Base-by-base conservation (phyloP, 345 rosid genomes). In the Syzygium oleosum region DNA sequence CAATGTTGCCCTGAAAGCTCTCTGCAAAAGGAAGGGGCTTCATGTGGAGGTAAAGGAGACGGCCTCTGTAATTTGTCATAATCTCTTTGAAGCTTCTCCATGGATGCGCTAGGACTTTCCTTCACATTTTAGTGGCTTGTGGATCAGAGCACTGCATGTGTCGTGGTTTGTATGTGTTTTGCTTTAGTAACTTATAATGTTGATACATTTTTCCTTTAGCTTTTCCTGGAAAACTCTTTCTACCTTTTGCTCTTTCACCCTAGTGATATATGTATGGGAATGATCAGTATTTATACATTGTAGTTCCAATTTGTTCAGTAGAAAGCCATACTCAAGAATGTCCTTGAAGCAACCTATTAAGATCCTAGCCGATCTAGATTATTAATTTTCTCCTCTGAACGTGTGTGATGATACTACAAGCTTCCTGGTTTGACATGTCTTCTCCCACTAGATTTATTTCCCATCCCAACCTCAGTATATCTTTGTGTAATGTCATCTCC, bases 1-100 rank as follows among this genome's bases (percentile, higher is more conserved):
- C 88, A 89, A 91, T 89, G 87, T 88, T 90, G 97, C 98, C 85
- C 95, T 96, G 25, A 95, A 95, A 94, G 96, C 96, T 84, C 94
- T 96, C 14, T 97, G 98, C 94, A 96, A 95, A 93, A 97, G 93
- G 93, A 97, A 95, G 88, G 99, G 99, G 87, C 92, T 95, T 87
- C 93, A 87, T 77, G 94, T 90, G 85, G 99, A 96, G 98, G 99
- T 92, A 89, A 87, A 84, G 19, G 16, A 84, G 58, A 53, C 34
- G 6, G 38, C 46, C 23, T 51, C 16, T 22, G 56, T 84, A 14
- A 19, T 53, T 84, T 58, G 22, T 17, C 4, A 29, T 85, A 46
- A 86, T 51, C n/a, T 65, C 22, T 63, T 68, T 61, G 87, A 38
- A 23, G 80, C 59, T 86, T 86, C 55, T 77, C 49, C 17, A 55